Evolutionary conservation across 495 filamentous ascomycete genomes (phyloP).

Genomic region (Trichoderma asperelloides): DNA sequence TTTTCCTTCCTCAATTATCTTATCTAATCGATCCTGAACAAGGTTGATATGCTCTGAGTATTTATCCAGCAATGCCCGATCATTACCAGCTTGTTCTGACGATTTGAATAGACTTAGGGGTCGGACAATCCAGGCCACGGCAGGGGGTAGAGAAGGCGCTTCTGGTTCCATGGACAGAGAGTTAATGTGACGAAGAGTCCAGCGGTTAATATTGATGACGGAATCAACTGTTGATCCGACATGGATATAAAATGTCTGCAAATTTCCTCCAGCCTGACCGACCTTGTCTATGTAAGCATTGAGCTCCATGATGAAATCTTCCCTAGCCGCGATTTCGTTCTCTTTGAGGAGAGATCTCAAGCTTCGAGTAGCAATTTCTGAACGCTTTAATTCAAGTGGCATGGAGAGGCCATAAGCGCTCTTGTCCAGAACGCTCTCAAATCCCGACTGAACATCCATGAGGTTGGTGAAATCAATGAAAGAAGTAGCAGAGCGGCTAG

Average conservation of each 20-base stretch:
- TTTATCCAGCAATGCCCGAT: constrained; percentile 44
- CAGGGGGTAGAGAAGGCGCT: constrained; percentile 22
- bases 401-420: constrained; percentile 47
- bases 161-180: constrained; percentile 39
- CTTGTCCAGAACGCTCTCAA: constrained; percentile 57
- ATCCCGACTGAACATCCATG: constrained; percentile 54
- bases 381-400: constrained; percentile 60
- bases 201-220: constrained; percentile 51
- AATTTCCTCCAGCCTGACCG: constrained; percentile 38
- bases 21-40: background rate
- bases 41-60: constrained; percentile 5
- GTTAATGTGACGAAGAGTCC: constrained; percentile 59
- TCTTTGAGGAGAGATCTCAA: constrained; percentile 54
- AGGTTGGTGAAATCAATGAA: constrained; percentile 56
- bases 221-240: constrained; percentile 61
- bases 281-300: constrained; percentile 56
- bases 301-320: constrained; percentile 59
- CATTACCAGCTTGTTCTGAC: constrained; percentile 31
- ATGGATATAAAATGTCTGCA: constrained; percentile 59
- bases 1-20: constrained; percentile 57
- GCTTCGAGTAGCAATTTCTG: constrained; percentile 64
- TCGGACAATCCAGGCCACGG: constrained; percentile 14
- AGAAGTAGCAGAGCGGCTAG: constrained; percentile 7
- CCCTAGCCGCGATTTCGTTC: constrained; percentile 36
- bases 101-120: constrained; percentile 46